These are phyloP conservation scores for Populus hybrid DNA, from an alignment of 441 rosid species.

Conservation along the genomic window DNA sequence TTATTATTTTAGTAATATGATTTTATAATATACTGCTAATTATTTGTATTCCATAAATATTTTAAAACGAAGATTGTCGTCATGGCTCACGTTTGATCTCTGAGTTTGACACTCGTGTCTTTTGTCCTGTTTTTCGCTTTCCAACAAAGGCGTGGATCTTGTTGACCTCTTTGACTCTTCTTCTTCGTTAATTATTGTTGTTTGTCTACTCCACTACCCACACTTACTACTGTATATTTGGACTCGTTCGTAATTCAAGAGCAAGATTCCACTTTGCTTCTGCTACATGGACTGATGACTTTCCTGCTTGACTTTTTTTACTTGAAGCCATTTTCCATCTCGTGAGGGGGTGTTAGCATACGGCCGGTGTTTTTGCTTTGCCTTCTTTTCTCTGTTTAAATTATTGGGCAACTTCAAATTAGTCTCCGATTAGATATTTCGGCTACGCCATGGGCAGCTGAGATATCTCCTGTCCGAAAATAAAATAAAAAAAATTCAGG, in stretches of 20 bases:
- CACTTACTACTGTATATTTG: neutral
- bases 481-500: too few species aligned
- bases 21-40: too few species aligned
- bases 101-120: neutral
- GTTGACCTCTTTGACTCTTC: neutral
- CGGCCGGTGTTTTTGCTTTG: neutral
- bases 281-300: neutral
- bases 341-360: too few species aligned
- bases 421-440: too few species aligned
- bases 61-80: constrained; percentile 18
- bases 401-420: too few species aligned
- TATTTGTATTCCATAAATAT: too few species aligned
- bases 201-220: neutral
- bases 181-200: neutral
- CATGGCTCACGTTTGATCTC: constrained; percentile 36
- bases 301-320: too few species aligned
- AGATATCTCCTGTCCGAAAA: too few species aligned
- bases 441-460: too few species aligned
- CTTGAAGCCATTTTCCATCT: too few species aligned
- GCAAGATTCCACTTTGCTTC: neutral
- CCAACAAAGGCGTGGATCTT: neutral
- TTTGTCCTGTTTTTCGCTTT: neutral
- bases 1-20: too few species aligned
- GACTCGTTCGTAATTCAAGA: neutral
- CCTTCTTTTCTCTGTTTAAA: neutral